Evolutionary conservation across 1,284 basidiomycete species (phyloP).

Genomic region (Fomitiporia mediterranea): DNA sequence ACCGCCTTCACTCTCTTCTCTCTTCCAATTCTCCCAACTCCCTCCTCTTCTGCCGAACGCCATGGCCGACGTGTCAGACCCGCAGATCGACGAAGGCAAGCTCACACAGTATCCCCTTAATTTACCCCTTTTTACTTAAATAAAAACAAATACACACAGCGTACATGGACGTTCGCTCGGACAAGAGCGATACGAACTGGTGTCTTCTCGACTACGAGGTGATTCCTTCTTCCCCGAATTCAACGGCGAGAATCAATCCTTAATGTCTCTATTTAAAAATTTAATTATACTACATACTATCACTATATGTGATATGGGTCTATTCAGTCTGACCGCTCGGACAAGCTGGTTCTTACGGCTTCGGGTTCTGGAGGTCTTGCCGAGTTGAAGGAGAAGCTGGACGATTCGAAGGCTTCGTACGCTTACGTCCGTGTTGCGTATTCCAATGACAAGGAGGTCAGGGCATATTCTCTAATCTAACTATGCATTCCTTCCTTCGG

Average conservation of each 20-base stretch:
- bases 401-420: constrained; percentile 74
- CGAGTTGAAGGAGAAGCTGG: constrained; percentile 71
- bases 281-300: too few species aligned
- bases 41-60: constrained; percentile 16
- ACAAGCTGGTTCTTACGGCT: constrained; percentile 71
- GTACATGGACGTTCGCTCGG: constrained; percentile 78
- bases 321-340: constrained; percentile 70
- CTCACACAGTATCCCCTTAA: constrained; percentile 6
- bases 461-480: too few species aligned
- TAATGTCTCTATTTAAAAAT: constrained; percentile 39
- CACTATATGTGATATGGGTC: too few species aligned
- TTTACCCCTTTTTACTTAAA: constrained; percentile 20
- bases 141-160: constrained; percentile 48
- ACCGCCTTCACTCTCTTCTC: background rate
- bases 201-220: constrained; percentile 84
- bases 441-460: constrained; percentile 73
- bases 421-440: constrained; percentile 82
- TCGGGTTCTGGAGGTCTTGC: constrained; percentile 76
- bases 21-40: constrained; percentile 1
- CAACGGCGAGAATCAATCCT: constrained; percentile 17
- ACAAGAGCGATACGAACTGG: constrained; percentile 85
- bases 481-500: background rate
- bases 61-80: constrained; percentile 84
- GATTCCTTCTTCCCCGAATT: constrained; percentile 8
- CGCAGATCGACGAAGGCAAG: constrained; percentile 73